A percentile compares a stretch with the other conserved stretches of the same genome.
These are phyloP conservation scores for Grigorovia humatica DNA, from an alignment of 805 yeast species.

Conservation along the genomic window DNA sequence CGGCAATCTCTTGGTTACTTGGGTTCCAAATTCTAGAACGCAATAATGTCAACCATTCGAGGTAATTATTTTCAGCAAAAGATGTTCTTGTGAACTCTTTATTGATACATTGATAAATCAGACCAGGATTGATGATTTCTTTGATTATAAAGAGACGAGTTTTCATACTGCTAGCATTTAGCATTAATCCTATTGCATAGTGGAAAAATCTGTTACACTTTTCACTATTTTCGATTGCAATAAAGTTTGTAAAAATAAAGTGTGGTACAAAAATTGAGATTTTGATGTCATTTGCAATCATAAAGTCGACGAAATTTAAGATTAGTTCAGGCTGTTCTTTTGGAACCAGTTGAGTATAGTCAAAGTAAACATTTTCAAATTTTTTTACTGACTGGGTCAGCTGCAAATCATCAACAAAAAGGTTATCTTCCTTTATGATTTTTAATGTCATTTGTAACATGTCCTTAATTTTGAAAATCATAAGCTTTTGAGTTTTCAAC, in stretches of 20 bases:
- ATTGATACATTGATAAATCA: slow-evolving; percentile 43
- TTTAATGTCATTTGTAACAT: slow-evolving; percentile 20
- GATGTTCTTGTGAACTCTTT: slow-evolving; percentile 1
- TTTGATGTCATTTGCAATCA: slow-evolving; percentile 12
- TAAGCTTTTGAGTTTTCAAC: slow-evolving; percentile 39
- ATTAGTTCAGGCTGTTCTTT: slow-evolving; percentile 26
- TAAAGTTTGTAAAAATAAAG: slow-evolving; percentile 47
- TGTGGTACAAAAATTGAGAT: slow-evolving; percentile 39
- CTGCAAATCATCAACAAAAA: slow-evolving; percentile 45
- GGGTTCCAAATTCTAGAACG: slow-evolving; percentile 62
- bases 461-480: slow-evolving; percentile 20
- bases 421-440: slow-evolving; percentile 18
- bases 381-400: slow-evolving; percentile 58
- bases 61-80: slow-evolving; percentile 16
- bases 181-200: slow-evolving; percentile 41
- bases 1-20: slow-evolving; percentile 39
- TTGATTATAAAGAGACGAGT: slow-evolving; percentile 55
- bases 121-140: slow-evolving; percentile 52
- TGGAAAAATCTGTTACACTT: slow-evolving; percentile 42
- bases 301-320: slow-evolving; percentile 35
- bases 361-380: slow-evolving; percentile 42
- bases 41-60: slow-evolving; percentile 56
- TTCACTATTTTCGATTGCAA: slow-evolving; percentile 37
- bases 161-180: slow-evolving; percentile 36
- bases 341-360: slow-evolving; percentile 27